Evolutionary conservation across 2,329 filamentous ascomycete species (phyloP), one percentile per base, ranked within the genome.

Genomic region (Ophiostoma angusticollis): DNA sequence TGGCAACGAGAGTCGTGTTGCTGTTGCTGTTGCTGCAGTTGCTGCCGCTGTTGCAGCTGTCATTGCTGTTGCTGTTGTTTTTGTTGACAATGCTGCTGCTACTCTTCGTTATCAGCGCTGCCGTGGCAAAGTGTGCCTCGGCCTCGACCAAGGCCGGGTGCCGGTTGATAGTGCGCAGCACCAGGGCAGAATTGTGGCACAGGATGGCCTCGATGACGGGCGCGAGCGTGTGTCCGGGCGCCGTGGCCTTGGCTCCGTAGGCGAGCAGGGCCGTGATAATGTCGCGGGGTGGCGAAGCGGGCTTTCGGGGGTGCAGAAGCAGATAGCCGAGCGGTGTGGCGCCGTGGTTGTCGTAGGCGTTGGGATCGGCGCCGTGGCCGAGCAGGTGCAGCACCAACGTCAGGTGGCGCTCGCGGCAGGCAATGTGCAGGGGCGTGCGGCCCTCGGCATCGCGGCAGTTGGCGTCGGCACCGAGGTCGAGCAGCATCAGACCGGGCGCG

Each of bases 391-490:
- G 23, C 9, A 58, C 51, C 6, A 60, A 47, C 9, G 45, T 48
- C 21, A 49, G 45, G 34, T 61, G 54, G 18, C 57, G 57, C 3
- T 50, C 53, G 43, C 59, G 55, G 37, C 56, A 57, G 21, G 60
- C 59, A 37, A 58, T 57, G 33, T 57, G 33, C 32, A 56, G 45
- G 8, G 49, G 47, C 29, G 52, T 46, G 31, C 50, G 35, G 32
- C 51, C 40, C 13, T 53, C 33, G 28, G 50, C 36, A 28, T 54
- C 50, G 32, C 40, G 28, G 1, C 40, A 40, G 35, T 49, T 49
- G 39, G 52, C 45, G 14, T 39, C 32, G 3, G 47, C 41, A 8
- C 48, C 42, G 25, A 46, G 43, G 17, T 47, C 45, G 23, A 52
- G 44, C 17, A 55, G 40, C 14, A 49, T 35, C 18, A 37, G 30